Conservation (phyloP, 306 rosid genomes). For the Prosopis cineraria region DNA sequence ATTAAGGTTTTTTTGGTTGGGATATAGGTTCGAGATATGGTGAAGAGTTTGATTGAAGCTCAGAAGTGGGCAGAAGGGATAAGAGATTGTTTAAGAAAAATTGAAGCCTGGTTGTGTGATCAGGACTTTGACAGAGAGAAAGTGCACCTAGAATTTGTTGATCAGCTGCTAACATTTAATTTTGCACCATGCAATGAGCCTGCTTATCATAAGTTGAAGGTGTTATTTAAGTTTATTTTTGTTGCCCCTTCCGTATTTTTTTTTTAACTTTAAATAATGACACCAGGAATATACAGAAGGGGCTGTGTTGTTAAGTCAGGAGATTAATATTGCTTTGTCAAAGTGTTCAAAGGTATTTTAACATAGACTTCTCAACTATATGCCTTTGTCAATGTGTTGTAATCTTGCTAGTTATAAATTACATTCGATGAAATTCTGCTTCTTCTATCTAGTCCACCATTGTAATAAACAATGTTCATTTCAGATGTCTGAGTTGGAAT, state of each 20-base stretch:
- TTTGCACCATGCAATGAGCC: conserved; percentile 75
- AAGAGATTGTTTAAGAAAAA: conserved; percentile 63
- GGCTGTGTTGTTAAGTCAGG: conserved; percentile 62
- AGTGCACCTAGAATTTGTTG: conserved; percentile 58
- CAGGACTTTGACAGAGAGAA: conserved; percentile 46
- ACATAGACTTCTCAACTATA: conserved; percentile 11
- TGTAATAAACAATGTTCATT: conserved; percentile 40
- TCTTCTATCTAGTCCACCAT: conserved; percentile 39
- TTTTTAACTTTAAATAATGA: conserved; percentile 20
- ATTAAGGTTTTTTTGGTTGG: conserved; percentile 32
- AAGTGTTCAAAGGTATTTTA: conserved; percentile 56
- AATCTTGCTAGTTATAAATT: conserved; percentile 24
- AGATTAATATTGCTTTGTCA: conserved; percentile 58
- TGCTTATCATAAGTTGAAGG: conserved; percentile 78
- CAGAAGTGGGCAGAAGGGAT: conserved; percentile 83
- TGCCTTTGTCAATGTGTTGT: conserved; percentile 16
- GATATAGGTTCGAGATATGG: conserved; percentile 80
- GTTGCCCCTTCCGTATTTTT: neutral
- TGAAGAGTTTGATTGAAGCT: conserved; percentile 58
- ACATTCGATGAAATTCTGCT: conserved; percentile 25
- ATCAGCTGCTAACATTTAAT: conserved; percentile 57
- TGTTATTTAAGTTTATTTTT: conserved; percentile 38
- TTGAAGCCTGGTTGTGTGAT: conserved; percentile 57
- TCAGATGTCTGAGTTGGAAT: conserved; percentile 84
- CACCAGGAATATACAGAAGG: conserved; percentile 68